These are phyloP conservation scores for Ceratocystis diversiconidia DNA, from an alignment of 2,329 filamentous ascomycete genomes.

Conservation along the genomic window DNA sequence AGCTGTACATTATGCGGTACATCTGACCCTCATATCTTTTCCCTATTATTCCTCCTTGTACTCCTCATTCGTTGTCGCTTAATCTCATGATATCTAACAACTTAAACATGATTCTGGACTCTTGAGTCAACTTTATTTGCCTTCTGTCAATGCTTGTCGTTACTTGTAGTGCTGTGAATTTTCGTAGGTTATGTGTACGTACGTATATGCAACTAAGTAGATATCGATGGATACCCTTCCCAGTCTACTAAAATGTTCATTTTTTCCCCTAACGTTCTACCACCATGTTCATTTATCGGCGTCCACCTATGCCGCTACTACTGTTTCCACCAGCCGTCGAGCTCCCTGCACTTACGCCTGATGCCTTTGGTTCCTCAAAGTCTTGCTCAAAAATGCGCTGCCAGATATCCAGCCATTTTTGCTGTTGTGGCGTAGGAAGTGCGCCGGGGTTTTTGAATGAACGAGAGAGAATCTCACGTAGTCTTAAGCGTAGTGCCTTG, in stretches of 20 bases:
- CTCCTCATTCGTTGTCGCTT: not conserved
- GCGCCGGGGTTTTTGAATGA: constrained; percentile 56
- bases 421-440: constrained; percentile 49
- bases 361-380: constrained; percentile 12
- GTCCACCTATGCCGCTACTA: not conserved
- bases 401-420: constrained; percentile 62
- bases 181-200: not conserved
- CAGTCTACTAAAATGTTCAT: not conserved
- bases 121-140: not conserved
- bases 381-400: constrained; percentile 44
- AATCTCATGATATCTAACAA: not conserved
- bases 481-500: constrained; percentile 58
- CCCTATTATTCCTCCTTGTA: not conserved
- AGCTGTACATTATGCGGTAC: not conserved
- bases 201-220: not conserved
- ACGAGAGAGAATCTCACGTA: constrained; percentile 60
- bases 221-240: not conserved
- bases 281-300: not conserved
- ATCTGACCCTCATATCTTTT: not conserved
- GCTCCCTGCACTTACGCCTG: not conserved
- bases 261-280: not conserved
- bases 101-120: not conserved
- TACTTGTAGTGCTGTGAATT: not conserved
- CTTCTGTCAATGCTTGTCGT: not conserved
- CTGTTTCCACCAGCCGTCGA: not conserved